Evolutionary conservation across 345 rosid genomes (phyloP).

Genomic region (Excoecaria cochinchinensis): DNA sequence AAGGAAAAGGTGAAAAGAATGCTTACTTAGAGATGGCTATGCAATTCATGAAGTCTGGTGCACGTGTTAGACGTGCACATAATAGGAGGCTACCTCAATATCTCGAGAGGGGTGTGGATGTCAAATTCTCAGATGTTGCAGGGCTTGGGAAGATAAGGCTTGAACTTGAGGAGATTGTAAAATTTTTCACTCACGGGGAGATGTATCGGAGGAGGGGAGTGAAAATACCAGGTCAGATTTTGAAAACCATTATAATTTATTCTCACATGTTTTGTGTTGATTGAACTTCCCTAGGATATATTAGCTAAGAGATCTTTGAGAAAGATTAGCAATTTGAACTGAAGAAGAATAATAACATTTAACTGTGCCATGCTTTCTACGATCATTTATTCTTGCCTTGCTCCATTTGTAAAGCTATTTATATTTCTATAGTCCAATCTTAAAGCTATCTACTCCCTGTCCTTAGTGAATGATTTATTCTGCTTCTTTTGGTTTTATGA

Average conservation of each 20-base stretch:
- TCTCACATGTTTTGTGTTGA: not conserved
- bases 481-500: conserved; percentile 24
- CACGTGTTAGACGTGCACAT: conserved; percentile 70
- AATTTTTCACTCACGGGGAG: conserved; percentile 95
- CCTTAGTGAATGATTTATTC: conserved; percentile 11
- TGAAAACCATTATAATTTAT: not conserved
- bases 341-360: conserved; percentile 1
- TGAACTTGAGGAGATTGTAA: conserved; percentile 93
- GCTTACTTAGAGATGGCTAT: conserved; percentile 74
- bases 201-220: conserved; percentile 93
- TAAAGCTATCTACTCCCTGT: not conserved
- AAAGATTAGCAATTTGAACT: too few species aligned
- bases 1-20: conserved; percentile 63
- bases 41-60: conserved; percentile 98
- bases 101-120: conserved; percentile 84
- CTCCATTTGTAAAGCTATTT: conserved; percentile 1
- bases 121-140: conserved; percentile 86
- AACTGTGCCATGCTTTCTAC: not conserved
- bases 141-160: conserved; percentile 94
- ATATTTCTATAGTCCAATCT: not conserved
- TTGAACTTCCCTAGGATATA: not conserved
- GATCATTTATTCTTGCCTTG: not conserved
- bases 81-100: conserved; percentile 76
- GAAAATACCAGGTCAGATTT: conserved; percentile 72
- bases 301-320: not conserved